phyloP scores from a whole-genome alignment of 176 grass and related monocot genomes.

The Aechmea fasciata region DNA sequence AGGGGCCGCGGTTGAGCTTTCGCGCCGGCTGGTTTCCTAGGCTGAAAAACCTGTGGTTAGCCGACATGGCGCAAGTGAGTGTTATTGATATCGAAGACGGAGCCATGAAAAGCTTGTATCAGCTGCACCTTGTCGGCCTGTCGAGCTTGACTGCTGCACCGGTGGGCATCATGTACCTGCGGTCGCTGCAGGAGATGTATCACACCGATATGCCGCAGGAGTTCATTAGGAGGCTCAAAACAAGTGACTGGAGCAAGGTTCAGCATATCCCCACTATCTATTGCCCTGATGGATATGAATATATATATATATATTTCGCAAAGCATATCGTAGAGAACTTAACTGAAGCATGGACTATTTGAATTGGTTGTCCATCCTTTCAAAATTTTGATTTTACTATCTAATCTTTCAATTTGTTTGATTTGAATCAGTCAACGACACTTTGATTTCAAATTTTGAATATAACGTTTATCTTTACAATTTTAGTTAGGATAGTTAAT shows the following conservation, averaged over 20 bases:
- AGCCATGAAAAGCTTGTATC: constrained; percentile 13
- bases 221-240: not conserved
- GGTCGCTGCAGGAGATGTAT: not conserved
- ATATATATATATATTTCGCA: too few species aligned
- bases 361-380: too few species aligned
- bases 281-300: too few species aligned
- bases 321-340: too few species aligned
- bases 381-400: too few species aligned
- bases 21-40: constrained; percentile 24
- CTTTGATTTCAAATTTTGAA: too few species aligned
- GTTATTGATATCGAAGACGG: constrained; percentile 24
- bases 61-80: constrained; percentile 11
- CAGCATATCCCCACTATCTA: not conserved
- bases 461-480: too few species aligned
- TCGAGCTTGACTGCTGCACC: not conserved
- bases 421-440: too few species aligned
- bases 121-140: constrained; percentile 17
- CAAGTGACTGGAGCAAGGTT: not conserved
- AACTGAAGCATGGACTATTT: too few species aligned
- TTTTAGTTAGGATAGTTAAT: too few species aligned
- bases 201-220: not conserved
- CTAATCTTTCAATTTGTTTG: too few species aligned
- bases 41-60: constrained; percentile 18
- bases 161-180: not conserved
- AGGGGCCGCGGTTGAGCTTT: constrained; percentile 12